These are phyloP conservation scores for Mycena epipterygia DNA, from an alignment of 768 basidiomycete genomes.

Conservation along the genomic window DNA sequence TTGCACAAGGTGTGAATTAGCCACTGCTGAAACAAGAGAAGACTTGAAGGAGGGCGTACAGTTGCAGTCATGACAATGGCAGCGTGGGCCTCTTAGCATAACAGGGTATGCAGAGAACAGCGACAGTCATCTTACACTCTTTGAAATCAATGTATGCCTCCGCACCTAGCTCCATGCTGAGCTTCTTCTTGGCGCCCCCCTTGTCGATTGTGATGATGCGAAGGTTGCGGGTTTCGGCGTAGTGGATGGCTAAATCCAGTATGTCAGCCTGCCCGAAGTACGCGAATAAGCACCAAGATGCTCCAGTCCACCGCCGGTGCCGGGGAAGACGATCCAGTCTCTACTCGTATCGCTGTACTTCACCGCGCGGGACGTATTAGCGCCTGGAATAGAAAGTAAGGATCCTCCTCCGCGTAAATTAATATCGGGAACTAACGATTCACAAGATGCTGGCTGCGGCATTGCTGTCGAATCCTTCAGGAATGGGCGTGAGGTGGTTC, in stretches of 20 bases:
- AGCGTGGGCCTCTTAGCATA: no score
- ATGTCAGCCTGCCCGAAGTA: no score
- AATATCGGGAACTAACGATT: slow-evolving; percentile 71
- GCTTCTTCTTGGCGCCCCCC: slow-evolving; percentile 76
- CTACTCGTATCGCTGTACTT: no score
- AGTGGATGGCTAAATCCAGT: slow-evolving; percentile 89
- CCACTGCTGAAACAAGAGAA: no score
- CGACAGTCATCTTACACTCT: slow-evolving; percentile 62
- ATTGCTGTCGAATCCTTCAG: neutral
- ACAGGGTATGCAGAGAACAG: no score
- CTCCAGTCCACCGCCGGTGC: slow-evolving; percentile 84
- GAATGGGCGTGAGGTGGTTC: neutral
- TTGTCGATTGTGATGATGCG: slow-evolving; percentile 86
- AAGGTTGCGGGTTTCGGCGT: slow-evolving; percentile 82
- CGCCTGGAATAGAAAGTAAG: no score
- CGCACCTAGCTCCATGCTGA: slow-evolving; percentile 73
- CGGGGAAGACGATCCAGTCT: slow-evolving; percentile 82
- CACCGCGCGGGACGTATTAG: no score
- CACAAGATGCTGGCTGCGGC: slow-evolving; percentile 65
- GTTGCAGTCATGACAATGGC: no score
- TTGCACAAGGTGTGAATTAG: no score
- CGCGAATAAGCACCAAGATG: slow-evolving; percentile 59
- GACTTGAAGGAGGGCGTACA: no score
- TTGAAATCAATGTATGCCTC: slow-evolving; percentile 86
- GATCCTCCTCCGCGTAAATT: no score